Conservation (phyloP, 129 eudicot species). For the Centaurea solstitialis region DNA sequence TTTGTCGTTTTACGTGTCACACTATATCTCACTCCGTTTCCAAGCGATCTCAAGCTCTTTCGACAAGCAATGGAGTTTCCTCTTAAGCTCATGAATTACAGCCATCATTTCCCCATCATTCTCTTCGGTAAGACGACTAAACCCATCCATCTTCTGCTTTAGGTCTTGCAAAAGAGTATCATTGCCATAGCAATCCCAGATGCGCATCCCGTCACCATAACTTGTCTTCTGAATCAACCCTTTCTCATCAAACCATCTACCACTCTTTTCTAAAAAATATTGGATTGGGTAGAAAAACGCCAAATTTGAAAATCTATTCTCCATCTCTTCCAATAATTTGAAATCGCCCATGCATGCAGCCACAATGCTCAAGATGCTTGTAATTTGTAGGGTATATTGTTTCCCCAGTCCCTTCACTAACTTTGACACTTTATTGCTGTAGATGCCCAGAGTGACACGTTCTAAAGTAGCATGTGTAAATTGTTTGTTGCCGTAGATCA, state of each 20-base stretch:
- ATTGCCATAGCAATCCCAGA: not conserved
- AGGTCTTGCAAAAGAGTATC: not conserved
- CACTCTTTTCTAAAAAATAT: not conserved
- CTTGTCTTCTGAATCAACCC: not conserved
- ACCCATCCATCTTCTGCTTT: conserved; percentile 2
- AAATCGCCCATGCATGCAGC: not conserved
- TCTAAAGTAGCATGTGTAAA: not conserved
- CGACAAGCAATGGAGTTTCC: no score
- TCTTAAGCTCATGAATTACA: not conserved
- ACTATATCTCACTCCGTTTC: no score
- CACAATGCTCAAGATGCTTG: not conserved
- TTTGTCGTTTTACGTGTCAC: no score
- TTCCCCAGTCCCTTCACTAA: not conserved
- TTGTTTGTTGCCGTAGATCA: not conserved
- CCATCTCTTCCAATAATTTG: conserved; percentile 3
- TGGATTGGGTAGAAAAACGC: not conserved
- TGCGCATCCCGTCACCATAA: not conserved
- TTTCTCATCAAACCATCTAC: not conserved
- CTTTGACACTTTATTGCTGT: not conserved
- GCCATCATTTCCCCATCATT: not conserved
- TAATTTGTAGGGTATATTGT: not conserved
- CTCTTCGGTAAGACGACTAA: not conserved
- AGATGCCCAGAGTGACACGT: not conserved
- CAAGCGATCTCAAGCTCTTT: no score
- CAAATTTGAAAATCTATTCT: no score